These are phyloP conservation scores for Cladorrhinum samala DNA, from an alignment of 495 filamentous ascomycete species.

Conservation along the genomic window DNA sequence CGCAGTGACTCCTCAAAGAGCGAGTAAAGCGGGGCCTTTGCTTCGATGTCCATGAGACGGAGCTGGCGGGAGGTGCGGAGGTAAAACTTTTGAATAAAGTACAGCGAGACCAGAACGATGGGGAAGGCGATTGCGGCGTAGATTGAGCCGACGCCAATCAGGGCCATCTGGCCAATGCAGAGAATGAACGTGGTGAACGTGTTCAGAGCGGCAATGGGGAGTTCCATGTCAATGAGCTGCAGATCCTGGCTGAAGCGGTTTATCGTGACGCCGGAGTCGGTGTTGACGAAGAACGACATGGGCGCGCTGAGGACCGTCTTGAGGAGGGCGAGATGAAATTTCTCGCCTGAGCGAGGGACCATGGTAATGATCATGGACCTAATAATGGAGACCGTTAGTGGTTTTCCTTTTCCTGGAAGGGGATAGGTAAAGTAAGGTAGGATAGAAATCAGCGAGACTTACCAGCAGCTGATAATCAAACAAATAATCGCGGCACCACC, in stretches of 20 bases:
- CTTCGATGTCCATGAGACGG: constrained; percentile 57
- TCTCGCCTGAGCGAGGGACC: constrained; percentile 22
- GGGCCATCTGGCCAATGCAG: constrained; percentile 29
- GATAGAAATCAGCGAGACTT: constrained; percentile 1
- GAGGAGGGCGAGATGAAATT: constrained; percentile 22
- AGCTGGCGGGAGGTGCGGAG: constrained; percentile 61
- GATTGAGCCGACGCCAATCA: constrained; percentile 43
- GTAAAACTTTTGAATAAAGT: constrained; percentile 55
- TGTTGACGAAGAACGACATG: constrained; percentile 27
- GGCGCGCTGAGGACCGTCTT: constrained; percentile 27
- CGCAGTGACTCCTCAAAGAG: constrained; percentile 50
- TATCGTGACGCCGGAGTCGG: constrained; percentile 26
- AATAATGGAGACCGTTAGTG: too few relatives aligned
- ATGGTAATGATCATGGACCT: constrained; percentile 28
- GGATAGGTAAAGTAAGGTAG: not conserved
- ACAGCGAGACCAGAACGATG: constrained; percentile 32
- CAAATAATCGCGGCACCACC: constrained; percentile 19
- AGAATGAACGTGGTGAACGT: constrained; percentile 21
- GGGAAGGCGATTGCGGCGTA: constrained; percentile 37
- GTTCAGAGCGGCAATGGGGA: constrained; percentile 31
- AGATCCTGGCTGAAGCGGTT: constrained; percentile 55
- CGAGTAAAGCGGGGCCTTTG: constrained; percentile 56
- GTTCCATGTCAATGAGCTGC: constrained; percentile 55
- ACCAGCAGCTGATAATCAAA: constrained; percentile 24
- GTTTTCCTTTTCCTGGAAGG: too few relatives aligned